These are phyloP conservation scores for Plectranthus barbatus DNA, from an alignment of 257 asterid species.

Conservation along the genomic window DNA sequence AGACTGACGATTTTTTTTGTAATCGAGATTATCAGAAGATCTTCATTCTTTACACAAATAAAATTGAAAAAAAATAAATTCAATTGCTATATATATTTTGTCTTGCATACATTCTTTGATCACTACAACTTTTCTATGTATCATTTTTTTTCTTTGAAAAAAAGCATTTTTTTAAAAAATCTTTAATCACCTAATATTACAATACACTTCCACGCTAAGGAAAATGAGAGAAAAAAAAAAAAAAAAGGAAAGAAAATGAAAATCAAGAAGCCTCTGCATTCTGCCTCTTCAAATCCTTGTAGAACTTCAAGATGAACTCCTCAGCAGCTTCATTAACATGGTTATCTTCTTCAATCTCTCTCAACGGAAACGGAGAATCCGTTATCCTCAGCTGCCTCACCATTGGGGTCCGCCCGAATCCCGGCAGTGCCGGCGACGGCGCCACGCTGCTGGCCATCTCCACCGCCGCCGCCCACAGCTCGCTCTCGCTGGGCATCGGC, in stretches of 20 bases:
- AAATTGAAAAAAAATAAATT: no score
- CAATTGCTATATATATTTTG: no score
- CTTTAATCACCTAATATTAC: not conserved
- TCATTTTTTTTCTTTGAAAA: not conserved
- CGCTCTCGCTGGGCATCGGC: constrained; percentile 10
- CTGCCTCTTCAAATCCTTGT: constrained; percentile 43
- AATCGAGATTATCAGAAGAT: no score
- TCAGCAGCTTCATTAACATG: constrained; percentile 60
- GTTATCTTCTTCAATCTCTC: constrained; percentile 27
- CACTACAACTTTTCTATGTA: not conserved
- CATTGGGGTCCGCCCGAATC: constrained; percentile 64
- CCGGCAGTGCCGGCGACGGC: constrained; percentile 67
- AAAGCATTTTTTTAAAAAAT: not conserved
- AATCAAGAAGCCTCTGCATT: constrained; percentile 13
- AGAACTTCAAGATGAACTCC: constrained; percentile 49
- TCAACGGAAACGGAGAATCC: constrained; percentile 59
- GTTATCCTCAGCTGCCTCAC: constrained; percentile 81
- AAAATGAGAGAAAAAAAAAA: not conserved
- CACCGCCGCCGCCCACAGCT: constrained; percentile 30
- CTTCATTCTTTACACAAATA: no score
- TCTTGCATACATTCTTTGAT: no score
- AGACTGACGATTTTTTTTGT: no score
- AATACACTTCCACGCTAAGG: not conserved
- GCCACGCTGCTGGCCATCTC: constrained; percentile 33
- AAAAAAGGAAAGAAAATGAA: not conserved